Conservation (phyloP, 306 rosid species). For the Hylodesmum podocarpum region DNA sequence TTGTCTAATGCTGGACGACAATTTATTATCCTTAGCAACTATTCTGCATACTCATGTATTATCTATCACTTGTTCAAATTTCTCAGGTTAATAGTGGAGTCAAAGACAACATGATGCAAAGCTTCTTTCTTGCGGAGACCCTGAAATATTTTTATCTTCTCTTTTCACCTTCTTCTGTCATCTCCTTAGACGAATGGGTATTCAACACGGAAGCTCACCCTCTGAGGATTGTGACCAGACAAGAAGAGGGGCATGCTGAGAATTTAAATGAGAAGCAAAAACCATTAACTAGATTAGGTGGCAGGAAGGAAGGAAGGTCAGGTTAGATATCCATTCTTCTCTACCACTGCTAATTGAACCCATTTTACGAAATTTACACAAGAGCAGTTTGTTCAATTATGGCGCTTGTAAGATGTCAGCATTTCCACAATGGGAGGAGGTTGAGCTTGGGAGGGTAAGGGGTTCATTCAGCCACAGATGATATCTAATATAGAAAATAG, state of each 20-base stretch:
- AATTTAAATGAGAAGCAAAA: slow-evolving; percentile 41
- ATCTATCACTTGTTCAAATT: slow-evolving; percentile 43
- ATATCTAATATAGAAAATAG: slow-evolving; percentile 41
- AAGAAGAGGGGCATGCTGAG: slow-evolving; percentile 34
- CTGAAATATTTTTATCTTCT: slow-evolving; percentile 93
- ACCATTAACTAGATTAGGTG: slow-evolving; percentile 47
- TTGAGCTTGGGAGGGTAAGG: slow-evolving; percentile 1
- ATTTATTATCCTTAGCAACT: not conserved
- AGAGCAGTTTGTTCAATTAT: slow-evolving; percentile 27
- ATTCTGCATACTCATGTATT: not conserved
- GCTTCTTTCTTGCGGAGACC: slow-evolving; percentile 97
- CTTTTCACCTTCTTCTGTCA: slow-evolving; percentile 89
- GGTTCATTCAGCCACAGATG: slow-evolving; percentile 35
- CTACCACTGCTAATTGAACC: slow-evolving; percentile 37
- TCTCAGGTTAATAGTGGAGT: slow-evolving; percentile 87
- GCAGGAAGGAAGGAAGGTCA: slow-evolving; percentile 87
- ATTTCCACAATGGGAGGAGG: slow-evolving; percentile 9
- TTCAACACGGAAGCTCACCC: slow-evolving; percentile 99
- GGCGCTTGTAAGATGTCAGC: slow-evolving; percentile 33
- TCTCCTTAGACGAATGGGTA: slow-evolving; percentile 93
- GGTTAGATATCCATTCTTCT: slow-evolving; percentile 25
- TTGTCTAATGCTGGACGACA: not conserved
- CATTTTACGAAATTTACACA: slow-evolving; percentile 24
- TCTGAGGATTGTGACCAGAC: slow-evolving; percentile 60
- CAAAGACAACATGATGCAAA: slow-evolving; percentile 97